Percentiles rank a stretch among this genome's conserved stretches.
Conservation (phyloP, 2,329 filamentous ascomycete species). For the Shiraia sp. region DNA sequence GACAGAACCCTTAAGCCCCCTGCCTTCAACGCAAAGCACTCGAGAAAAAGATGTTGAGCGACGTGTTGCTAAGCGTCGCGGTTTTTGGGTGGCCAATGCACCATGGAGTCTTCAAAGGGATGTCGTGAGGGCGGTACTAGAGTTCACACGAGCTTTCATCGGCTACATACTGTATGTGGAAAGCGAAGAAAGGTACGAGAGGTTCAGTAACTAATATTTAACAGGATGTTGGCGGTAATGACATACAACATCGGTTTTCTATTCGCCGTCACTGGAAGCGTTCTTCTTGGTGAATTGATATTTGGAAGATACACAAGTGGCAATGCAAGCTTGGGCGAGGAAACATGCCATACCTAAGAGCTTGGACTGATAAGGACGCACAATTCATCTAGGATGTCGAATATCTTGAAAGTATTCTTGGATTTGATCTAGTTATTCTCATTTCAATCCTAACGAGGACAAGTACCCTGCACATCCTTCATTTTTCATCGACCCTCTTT, state of each 20-base stretch:
- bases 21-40: neutral
- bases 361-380: too few relatives aligned
- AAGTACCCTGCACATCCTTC: too few relatives aligned
- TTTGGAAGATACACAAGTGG: slow-evolving; percentile 33
- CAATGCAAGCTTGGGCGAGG: slow-evolving; percentile 23
- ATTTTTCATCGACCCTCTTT: too few relatives aligned
- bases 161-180: slow-evolving; percentile 32
- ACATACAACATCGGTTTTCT: slow-evolving; percentile 38
- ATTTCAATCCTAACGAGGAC: too few relatives aligned
- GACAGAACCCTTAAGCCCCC: slow-evolving; percentile 22
- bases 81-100: slow-evolving; percentile 23
- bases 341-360: slow-evolving; percentile 29
- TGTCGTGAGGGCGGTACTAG: slow-evolving; percentile 21
- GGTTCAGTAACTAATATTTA: neutral
- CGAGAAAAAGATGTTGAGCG: slow-evolving; percentile 1
- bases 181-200: neutral
- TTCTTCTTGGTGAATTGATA: slow-evolving; percentile 31
- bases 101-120: slow-evolving; percentile 27
- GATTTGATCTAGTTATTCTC: too few relatives aligned
- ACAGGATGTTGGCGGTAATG: slow-evolving; percentile 39
- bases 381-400: too few relatives aligned
- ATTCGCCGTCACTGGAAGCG: slow-evolving; percentile 34
- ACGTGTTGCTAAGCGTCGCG: neutral
- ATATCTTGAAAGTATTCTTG: too few relatives aligned
- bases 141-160: slow-evolving; percentile 30